Conservation (phyloP, 805 yeast species). For the Sporopachydermia lactativora region DNA sequence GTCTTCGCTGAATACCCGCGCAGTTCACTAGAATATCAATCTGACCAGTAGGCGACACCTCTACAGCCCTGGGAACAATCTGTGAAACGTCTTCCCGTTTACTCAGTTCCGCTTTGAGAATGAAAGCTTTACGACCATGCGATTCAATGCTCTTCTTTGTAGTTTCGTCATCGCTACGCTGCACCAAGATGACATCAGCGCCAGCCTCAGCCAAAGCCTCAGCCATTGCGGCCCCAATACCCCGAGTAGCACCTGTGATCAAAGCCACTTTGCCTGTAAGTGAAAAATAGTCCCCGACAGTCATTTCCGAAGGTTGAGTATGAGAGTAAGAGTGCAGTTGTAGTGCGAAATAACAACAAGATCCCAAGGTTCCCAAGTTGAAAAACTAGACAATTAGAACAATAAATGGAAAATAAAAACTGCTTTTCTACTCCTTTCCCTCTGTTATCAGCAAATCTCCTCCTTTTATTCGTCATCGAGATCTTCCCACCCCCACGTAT, state of each 20-base stretch:
- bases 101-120: slow-evolving; percentile 15
- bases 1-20: slow-evolving; percentile 26
- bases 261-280: slow-evolving; percentile 27
- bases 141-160: slow-evolving; percentile 17
- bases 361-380: too few species aligned
- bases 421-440: too few species aligned
- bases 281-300: too few species aligned
- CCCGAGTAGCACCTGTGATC: slow-evolving; percentile 44
- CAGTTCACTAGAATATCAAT: slow-evolving; percentile 30
- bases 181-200: slow-evolving; percentile 26
- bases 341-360: too few species aligned
- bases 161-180: slow-evolving; percentile 20
- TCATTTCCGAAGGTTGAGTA: too few species aligned
- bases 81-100: slow-evolving; percentile 17
- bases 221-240: slow-evolving; percentile 41
- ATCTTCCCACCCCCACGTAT: too few species aligned
- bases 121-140: slow-evolving; percentile 16
- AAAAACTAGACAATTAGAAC: too few species aligned
- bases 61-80: slow-evolving; percentile 20
- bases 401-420: too few species aligned
- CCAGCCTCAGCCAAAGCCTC: slow-evolving; percentile 39
- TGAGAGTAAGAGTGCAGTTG: too few species aligned
- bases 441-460: too few species aligned
- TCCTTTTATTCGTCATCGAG: too few species aligned
- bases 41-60: slow-evolving; percentile 17